phyloP scores from a whole-genome alignment of 2,329 filamentous ascomycete genomes.

The Pseudogymnoascus sp. region DNA sequence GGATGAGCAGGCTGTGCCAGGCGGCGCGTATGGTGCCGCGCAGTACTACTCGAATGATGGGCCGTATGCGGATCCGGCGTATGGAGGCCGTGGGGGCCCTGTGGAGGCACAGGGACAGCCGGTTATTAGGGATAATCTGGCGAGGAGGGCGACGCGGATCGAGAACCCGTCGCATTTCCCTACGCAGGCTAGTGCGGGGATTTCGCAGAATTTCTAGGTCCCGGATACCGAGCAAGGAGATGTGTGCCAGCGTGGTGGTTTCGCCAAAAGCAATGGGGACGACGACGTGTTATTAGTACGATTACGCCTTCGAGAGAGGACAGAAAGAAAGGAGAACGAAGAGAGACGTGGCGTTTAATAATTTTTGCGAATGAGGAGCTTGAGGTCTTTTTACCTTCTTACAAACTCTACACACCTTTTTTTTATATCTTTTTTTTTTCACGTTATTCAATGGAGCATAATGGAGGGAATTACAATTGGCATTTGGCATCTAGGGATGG shows the following conservation, averaged over 20 bases:
- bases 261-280: not conserved
- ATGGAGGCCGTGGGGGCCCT: conserved; percentile 27
- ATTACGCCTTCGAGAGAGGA: not conserved
- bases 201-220: conserved; percentile 89
- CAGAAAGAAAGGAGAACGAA: not conserved
- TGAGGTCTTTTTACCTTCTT: not conserved
- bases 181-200: conserved; percentile 81
- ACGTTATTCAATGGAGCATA: not conserved
- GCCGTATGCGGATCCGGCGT: conserved; percentile 42
- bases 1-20: conserved; percentile 37
- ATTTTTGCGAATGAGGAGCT: not conserved
- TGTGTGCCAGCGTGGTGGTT: no score
- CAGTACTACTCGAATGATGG: conserved; percentile 47
- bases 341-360: not conserved
- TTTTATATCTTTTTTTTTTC: not conserved
- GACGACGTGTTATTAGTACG: not conserved
- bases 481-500: not conserved
- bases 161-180: conserved; percentile 85
- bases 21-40: conserved; percentile 37
- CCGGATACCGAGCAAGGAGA: not conserved
- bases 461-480: not conserved
- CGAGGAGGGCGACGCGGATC: conserved; percentile 86
- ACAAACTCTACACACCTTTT: not conserved
- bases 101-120: conserved; percentile 52
- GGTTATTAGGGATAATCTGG: conserved; percentile 86